Conservation (phyloP, 2,329 filamentous ascomycete species). For the Albifimbria verrucaria region DNA sequence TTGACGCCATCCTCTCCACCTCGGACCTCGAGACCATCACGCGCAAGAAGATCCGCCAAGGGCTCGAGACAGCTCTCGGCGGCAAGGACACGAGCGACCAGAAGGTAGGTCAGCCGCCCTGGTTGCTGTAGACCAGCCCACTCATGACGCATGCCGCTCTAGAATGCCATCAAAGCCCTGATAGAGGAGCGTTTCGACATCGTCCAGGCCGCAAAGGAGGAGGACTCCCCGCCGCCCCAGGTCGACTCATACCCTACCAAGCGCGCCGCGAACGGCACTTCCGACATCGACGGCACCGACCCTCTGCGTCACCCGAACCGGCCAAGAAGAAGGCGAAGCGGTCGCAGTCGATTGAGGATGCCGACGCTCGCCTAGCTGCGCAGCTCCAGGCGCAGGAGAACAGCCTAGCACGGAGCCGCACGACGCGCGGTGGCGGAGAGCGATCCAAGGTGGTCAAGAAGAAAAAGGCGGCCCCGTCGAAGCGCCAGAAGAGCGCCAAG, state of each 20-base stretch:
- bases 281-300: conserved; percentile 41
- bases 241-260: conserved; percentile 30
- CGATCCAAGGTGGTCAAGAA: conserved; percentile 58
- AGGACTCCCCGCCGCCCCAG: conserved; percentile 35
- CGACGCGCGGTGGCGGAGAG: conserved; percentile 73
- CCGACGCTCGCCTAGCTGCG: conserved; percentile 83
- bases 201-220: conserved; percentile 51
- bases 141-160: neutral
- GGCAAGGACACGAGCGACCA: conserved; percentile 57
- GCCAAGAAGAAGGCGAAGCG: conserved; percentile 67
- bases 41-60: conserved; percentile 59
- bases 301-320: conserved; percentile 42
- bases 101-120: conserved; percentile 41
- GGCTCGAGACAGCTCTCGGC: conserved; percentile 50
- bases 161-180: conserved; percentile 68
- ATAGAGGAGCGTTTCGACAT: conserved; percentile 75
- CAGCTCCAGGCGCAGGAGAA: conserved; percentile 93
- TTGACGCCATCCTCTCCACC: conserved; percentile 56
- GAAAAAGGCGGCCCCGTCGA: conserved; percentile 50
- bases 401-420: conserved; percentile 58
- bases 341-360: conserved; percentile 59
- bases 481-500: conserved; percentile 69
- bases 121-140: neutral
- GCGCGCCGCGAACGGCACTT: conserved; percentile 29
- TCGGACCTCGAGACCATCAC: conserved; percentile 62